Evolutionary conservation across 2,329 filamentous ascomycete genomes (phyloP).

Genomic region (Lachnellula subtilissima): DNA sequence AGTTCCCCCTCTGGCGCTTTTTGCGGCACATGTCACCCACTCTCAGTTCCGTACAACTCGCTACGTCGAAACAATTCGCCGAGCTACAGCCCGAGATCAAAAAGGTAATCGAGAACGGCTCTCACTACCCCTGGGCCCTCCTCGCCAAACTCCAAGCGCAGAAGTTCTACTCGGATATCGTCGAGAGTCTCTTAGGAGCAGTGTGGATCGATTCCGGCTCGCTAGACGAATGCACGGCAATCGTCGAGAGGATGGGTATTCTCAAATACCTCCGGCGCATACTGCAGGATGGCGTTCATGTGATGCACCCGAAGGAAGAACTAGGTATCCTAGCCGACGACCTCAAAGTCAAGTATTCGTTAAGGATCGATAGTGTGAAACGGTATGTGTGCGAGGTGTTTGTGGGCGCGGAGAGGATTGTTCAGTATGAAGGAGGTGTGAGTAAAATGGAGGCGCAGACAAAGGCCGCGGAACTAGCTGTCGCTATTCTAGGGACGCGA

Average conservation of each 20-base stretch:
- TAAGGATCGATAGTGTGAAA: conserved; percentile 15
- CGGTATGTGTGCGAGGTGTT: conserved; percentile 43
- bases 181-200: conserved; percentile 77
- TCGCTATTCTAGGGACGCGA: conserved; percentile 31
- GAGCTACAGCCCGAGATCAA: conserved; percentile 45
- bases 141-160: conserved; percentile 60
- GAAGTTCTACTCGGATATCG: conserved; percentile 79
- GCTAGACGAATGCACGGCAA: conserved; percentile 50
- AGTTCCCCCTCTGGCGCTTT: conserved; percentile 56
- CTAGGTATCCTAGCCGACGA: conserved; percentile 54
- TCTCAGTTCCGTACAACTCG: conserved; percentile 42
- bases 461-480: conserved; percentile 50
- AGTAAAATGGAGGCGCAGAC: conserved; percentile 49
- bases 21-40: conserved; percentile 54
- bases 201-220: conserved; percentile 76
- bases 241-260: conserved; percentile 63
- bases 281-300: conserved; percentile 53
- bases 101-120: conserved; percentile 44
- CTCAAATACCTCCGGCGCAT: conserved; percentile 57
- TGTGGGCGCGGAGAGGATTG: conserved; percentile 44
- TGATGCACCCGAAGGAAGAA: conserved; percentile 62
- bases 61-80: conserved; percentile 20
- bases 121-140: conserved; percentile 69
- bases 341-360: conserved; percentile 50
- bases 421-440: conserved; percentile 41